These are phyloP conservation scores for Colletotrichum tropicale DNA, from an alignment of 2,329 filamentous ascomycete species.

Conservation along the genomic window DNA sequence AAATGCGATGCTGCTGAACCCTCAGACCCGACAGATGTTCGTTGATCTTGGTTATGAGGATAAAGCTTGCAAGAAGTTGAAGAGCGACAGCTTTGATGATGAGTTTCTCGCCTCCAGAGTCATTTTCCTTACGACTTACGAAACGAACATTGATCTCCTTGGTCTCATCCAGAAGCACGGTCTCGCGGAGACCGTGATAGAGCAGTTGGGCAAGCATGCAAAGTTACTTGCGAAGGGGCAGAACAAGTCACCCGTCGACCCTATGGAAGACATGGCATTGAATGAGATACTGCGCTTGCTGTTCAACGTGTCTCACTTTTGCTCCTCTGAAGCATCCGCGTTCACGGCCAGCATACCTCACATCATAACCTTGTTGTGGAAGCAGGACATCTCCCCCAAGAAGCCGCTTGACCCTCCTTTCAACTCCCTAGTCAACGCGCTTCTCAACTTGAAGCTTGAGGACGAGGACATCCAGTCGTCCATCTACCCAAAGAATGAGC, in stretches of 20 bases:
- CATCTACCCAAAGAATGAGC: conserved; percentile 70
- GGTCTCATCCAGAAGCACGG: conserved; percentile 68
- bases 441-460: conserved; percentile 78
- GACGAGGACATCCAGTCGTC: conserved; percentile 56
- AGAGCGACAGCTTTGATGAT: conserved; percentile 77
- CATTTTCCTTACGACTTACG: conserved; percentile 81
- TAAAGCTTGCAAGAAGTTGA: conserved; percentile 73
- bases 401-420: conserved; percentile 77
- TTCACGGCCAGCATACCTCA: conserved; percentile 74
- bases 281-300: conserved; percentile 84
- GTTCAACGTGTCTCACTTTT: conserved; percentile 85
- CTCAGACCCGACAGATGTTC: conserved; percentile 72
- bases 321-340: conserved; percentile 60
- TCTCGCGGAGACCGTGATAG: conserved; percentile 70
- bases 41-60: conserved; percentile 71
- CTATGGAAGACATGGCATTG: conserved; percentile 81
- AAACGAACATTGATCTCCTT: conserved; percentile 70
- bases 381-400: conserved; percentile 56
- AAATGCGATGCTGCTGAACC: conserved; percentile 78
- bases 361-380: conserved; percentile 73
- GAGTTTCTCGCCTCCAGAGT: conserved; percentile 86
- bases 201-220: conserved; percentile 74
- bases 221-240: conserved; percentile 36
- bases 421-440: conserved; percentile 75
- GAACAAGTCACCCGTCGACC: conserved; percentile 42